Evolutionary conservation across 2,329 filamentous ascomycete genomes (phyloP).

Genomic region (Zymoseptoria pseudotritici): DNA sequence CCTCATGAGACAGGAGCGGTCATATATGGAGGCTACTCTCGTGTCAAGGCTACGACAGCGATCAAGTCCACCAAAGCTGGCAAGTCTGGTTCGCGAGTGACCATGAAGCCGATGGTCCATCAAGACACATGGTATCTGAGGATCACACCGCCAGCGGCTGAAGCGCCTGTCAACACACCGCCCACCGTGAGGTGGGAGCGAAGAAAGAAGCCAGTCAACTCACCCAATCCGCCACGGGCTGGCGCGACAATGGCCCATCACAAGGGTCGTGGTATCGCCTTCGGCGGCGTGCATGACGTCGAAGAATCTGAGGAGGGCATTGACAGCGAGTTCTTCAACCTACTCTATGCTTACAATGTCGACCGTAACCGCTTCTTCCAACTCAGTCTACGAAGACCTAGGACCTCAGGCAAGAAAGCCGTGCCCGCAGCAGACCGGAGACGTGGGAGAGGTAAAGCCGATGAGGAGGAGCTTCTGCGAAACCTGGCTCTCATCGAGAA

Average conservation of each 20-base stretch:
- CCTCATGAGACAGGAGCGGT: constrained; percentile 87
- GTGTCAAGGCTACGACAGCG: constrained; percentile 61
- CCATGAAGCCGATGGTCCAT: constrained; percentile 80
- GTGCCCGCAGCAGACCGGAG: constrained; percentile 47
- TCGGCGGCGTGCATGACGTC: constrained; percentile 74
- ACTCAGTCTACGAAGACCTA: constrained; percentile 65
- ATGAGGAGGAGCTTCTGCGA: constrained; percentile 81
- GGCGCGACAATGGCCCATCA: constrained; percentile 92
- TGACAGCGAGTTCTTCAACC: constrained; percentile 95
- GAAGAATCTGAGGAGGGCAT: constrained; percentile 62
- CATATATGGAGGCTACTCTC: constrained; percentile 86
- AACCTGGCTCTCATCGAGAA: constrained; percentile 82
- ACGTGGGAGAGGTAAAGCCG: constrained; percentile 72
- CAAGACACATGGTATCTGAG: constrained; percentile 92
- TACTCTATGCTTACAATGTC: constrained; percentile 85
- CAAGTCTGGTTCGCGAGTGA: constrained; percentile 56
- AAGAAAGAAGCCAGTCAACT: constrained; percentile 84
- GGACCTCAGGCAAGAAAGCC: constrained; percentile 47
- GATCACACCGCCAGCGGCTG: constrained; percentile 63
- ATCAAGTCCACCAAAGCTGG: constrained; percentile 58
- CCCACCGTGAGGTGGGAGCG: constrained; percentile 84
- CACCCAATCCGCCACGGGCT: constrained; percentile 73
- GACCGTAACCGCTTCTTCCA: constrained; percentile 94
- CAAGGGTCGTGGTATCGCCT: constrained; percentile 84
- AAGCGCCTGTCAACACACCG: constrained; percentile 56